Conservation (phyloP, 257 asterid genomes). For the Scutellaria barbata region DNA sequence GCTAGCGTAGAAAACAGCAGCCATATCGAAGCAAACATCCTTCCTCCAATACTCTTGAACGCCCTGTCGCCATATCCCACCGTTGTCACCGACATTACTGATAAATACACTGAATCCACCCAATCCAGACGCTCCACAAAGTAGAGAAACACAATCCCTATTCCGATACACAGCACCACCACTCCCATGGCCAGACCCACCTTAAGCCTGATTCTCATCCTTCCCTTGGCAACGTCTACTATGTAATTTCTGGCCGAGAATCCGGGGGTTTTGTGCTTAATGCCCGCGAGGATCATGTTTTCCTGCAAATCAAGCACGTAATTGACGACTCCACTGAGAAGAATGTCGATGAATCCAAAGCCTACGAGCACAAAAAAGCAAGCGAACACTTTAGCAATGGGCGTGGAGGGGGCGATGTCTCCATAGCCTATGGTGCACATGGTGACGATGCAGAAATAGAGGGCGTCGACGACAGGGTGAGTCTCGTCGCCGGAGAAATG, state of each 20-base stretch:
- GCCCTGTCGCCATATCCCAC: slow-evolving; percentile 69
- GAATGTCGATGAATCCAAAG: slow-evolving; percentile 58
- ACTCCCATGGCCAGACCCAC: slow-evolving; percentile 54
- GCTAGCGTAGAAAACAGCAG: slow-evolving; percentile 56
- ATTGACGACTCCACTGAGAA: slow-evolving; percentile 52
- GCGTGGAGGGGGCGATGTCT: slow-evolving; percentile 55
- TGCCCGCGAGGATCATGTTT: slow-evolving; percentile 46
- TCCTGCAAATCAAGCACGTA: slow-evolving; percentile 63
- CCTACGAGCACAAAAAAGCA: slow-evolving; percentile 58
- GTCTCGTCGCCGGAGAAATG: slow-evolving; percentile 59
- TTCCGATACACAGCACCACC: slow-evolving; percentile 51
- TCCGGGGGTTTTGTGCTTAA: slow-evolving; percentile 1
- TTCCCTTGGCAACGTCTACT: slow-evolving; percentile 61
- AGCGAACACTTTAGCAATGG: slow-evolving; percentile 52
- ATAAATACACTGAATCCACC: slow-evolving; percentile 52
- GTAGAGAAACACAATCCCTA: slow-evolving; percentile 44
- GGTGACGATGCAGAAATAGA: slow-evolving; percentile 62
- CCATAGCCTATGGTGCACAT: slow-evolving; percentile 74
- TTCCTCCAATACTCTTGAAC: slow-evolving; percentile 47
- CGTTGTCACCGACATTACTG: slow-evolving; percentile 66
- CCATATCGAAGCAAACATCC: slow-evolving; percentile 58
- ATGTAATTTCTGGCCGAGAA: slow-evolving; percentile 42
- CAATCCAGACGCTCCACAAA: slow-evolving; percentile 44
- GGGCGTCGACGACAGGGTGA: slow-evolving; percentile 56
- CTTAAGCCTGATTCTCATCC: slow-evolving; percentile 62